Evolutionary conservation across 2,329 filamentous ascomycete genomes (phyloP).

Genomic region (Penicillium nordicum): DNA sequence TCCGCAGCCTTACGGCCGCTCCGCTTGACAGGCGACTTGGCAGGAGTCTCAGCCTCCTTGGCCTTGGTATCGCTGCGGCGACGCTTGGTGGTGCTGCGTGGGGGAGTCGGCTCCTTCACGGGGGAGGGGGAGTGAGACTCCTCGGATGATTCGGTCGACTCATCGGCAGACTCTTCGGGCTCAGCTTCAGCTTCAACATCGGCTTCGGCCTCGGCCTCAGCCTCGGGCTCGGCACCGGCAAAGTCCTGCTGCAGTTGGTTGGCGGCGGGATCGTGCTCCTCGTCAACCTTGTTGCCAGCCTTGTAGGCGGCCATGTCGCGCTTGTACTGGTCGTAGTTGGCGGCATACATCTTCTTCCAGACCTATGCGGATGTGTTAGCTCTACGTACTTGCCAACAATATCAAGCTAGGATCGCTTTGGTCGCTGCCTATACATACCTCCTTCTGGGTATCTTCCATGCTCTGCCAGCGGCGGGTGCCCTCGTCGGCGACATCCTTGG

Average conservation of each 20-base stretch:
- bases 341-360: constrained; percentile 58
- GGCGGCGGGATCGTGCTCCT: constrained; percentile 42
- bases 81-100: constrained; percentile 42
- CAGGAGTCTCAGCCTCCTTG: constrained; percentile 34
- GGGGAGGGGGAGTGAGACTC: constrained; percentile 37
- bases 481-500: constrained; percentile 83
- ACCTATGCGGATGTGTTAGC: constrained; percentile 34
- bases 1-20: constrained; percentile 14
- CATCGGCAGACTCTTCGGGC: constrained; percentile 18
- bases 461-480: constrained; percentile 80
- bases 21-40: constrained; percentile 28
- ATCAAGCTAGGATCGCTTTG: background rate
- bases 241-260: constrained; percentile 43
- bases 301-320: constrained; percentile 56
- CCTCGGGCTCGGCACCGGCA: constrained; percentile 36
- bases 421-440: constrained; percentile 43
- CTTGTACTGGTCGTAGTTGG: constrained; percentile 56
- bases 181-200: constrained; percentile 16
- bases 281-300: constrained; percentile 45
- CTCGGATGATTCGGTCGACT: constrained; percentile 29
- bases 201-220: constrained; percentile 17
- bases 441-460: constrained; percentile 71
- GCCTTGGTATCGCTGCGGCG: constrained; percentile 37
- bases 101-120: constrained; percentile 43
- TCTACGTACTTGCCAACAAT: background rate